Evolutionary conservation across 108 stramenopile species (phyloP), one percentile per base, ranked within the genome.

Genomic region (Nitzschia putrida): DNA sequence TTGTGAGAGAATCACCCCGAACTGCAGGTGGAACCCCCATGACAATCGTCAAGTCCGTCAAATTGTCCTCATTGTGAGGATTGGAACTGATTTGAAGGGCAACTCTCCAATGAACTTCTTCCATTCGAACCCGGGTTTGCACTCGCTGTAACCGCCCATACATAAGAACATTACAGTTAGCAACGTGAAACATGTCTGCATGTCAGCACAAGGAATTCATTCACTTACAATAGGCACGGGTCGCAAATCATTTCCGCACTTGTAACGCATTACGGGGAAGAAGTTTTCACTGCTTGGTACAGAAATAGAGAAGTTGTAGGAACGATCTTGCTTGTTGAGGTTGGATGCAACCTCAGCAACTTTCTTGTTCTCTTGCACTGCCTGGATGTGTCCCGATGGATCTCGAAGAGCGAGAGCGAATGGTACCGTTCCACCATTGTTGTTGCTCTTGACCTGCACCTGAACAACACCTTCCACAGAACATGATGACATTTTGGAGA

Each of bases 1-100:
- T 91, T 26, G 82, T 68, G 52, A 94, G 65, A 14, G 85, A 72
- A 61, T 91, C 85, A 21, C 93, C 93, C 2, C 55, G 64, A 1
- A 91, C 80, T 40, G 61, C 81, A 0, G 75, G 34, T 34, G 90
- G 88, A 21, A 91, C 89, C 8, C 88, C 83, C 90, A 94, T 91
- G 53, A 91, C 85, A 37, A 94, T 87, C 2, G 90, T 91, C 37
- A 94, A 79, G 44, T 91, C 85, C 8, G 86, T 85, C n/a, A 94
- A 65, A 53, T 73, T 76, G 45, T 83, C 84, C 42, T 88, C 84
- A 66, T 94, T 94, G 61, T 88, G 83, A 23, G 93, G 93, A 63
- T 94, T 94, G 38, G 90, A 91, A 71, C 90, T 91, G 22, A 94
- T 89, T 61, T 94, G 93, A 7, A 94, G 79, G 1, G 93, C 93